Evolutionary conservation across 805 yeast species (phyloP), one percentile per base, ranked within the genome.

Genomic region (Candida fluviatilis): DNA sequence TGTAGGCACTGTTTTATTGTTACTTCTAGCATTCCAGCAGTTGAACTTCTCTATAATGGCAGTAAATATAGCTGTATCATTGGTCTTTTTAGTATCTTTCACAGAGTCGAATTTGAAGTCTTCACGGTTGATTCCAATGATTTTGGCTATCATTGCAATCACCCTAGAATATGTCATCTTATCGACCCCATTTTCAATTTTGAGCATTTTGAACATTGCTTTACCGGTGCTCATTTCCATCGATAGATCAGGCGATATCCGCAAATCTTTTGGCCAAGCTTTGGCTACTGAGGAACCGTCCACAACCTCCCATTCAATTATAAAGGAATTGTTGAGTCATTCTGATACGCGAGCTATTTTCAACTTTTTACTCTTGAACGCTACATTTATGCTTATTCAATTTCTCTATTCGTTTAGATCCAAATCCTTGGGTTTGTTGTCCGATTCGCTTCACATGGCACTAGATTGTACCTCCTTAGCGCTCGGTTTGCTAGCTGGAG

Each of bases 381-480:
- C 95, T 10, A 76, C 93, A 2, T 93, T 93, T 63, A 93, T 93
- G 99, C 78, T 93, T 52, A 81, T 93, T 29, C 99, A 93, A 64
- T 71, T 93, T 47, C 64, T 93, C 7, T 93, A 93, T 58, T 90
- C 98, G 0, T 84, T 93, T 62, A 73, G 95, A 44, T 89, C 98
- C 1, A 90, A 86, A 54, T 91, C 98, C 0, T 66, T 93, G 33
- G 97, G 99, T 8, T 68, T 93, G 17, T 60, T 93, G 37, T 88
- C 96, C 14, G 99, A 93, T 55, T 88, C 96, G 1, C 71, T 93
- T 37, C 99, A 93, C 60, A 93, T 93, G 99, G 84, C 95, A 2
- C 69, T 93, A 39, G 99, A 93, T 60, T 93, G 99, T 58, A 75
- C 88, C 0, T 95, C 98, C 0, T 66, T 93, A 39, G 79, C 93